Percentiles rank a stretch among this genome's conserved stretches.
These are phyloP conservation scores for Penicillium verhagenii DNA, from an alignment of 495 filamentous ascomycete genomes.

Conservation along the genomic window DNA sequence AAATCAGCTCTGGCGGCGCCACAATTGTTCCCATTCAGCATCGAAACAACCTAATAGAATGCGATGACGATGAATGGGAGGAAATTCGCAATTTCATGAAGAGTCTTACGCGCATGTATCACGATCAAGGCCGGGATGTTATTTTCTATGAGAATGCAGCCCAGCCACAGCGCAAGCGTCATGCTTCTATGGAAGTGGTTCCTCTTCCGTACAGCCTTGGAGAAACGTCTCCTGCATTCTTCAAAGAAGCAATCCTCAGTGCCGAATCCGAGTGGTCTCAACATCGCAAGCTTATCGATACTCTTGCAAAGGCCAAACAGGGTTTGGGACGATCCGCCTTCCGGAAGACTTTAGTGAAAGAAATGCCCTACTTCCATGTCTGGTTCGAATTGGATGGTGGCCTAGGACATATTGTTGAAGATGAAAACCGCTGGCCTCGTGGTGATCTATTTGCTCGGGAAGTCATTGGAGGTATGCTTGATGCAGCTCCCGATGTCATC, in stretches of 20 bases:
- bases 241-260: constrained; percentile 87
- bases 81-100: constrained; percentile 99
- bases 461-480: constrained; percentile 90
- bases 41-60: constrained; percentile 86
- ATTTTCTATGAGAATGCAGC: constrained; percentile 98
- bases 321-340: constrained; percentile 81
- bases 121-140: constrained; percentile 84
- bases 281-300: constrained; percentile 92
- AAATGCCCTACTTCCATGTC: constrained; percentile 98
- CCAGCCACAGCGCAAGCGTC: constrained; percentile 69
- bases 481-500: constrained; percentile 76
- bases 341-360: constrained; percentile 78
- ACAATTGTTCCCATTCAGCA: constrained; percentile 90
- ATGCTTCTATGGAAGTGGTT: constrained; percentile 83
- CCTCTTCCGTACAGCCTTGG: constrained; percentile 85
- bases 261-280: constrained; percentile 92
- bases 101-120: constrained; percentile 86
- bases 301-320: constrained; percentile 64
- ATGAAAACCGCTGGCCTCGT: constrained; percentile 80
- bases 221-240: constrained; percentile 90
- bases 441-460: constrained; percentile 94
- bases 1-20: constrained; percentile 78
- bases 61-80: constrained; percentile 99
- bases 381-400: constrained; percentile 95
- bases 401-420: constrained; percentile 89